Evolutionary conservation across 495 filamentous ascomycete genomes (phyloP).

Genomic region (Aspergillus homomorphus): DNA sequence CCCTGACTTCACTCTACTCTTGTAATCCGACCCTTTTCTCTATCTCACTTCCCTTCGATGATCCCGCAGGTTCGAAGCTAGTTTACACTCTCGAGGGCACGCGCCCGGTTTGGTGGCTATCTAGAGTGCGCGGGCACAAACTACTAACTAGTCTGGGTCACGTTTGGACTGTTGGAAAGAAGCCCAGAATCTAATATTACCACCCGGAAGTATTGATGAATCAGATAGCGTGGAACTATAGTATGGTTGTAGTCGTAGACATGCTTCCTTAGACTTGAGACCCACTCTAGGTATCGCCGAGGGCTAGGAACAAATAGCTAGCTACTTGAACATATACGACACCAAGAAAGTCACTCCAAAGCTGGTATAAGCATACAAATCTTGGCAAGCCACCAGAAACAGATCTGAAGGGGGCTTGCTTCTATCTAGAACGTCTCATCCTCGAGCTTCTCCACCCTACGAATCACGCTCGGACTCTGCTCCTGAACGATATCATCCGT

Average conservation of each 20-base stretch:
- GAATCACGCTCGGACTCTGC: constrained; percentile 73
- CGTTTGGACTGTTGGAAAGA: no score
- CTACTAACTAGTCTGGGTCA: not conserved
- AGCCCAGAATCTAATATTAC: no score
- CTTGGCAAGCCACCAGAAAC: no score
- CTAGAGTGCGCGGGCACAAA: constrained; percentile 8
- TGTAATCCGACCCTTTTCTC: constrained; percentile 14
- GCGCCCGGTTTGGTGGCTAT: constrained; percentile 7
- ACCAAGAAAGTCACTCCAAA: no score
- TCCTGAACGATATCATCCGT: constrained; percentile 48
- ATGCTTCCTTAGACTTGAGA: no score
- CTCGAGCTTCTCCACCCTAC: constrained; percentile 59
- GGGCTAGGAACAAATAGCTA: no score
- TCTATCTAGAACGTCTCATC: constrained; percentile 64
- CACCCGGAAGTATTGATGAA: no score
- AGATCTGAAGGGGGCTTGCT: not conserved
- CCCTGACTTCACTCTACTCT: constrained; percentile 10
- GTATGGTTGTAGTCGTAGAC: no score
- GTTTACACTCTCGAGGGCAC: constrained; percentile 5
- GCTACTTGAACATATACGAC: no score
- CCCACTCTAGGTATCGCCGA: no score
- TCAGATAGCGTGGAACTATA: no score
- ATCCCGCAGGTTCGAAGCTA: constrained; percentile 34
- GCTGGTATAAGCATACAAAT: no score
- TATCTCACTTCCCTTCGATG: constrained; percentile 6